Percentiles rank a stretch among this genome's conserved stretches.
These are phyloP conservation scores for Xylaria grammica DNA, from an alignment of 495 filamentous ascomycete genomes.

Conservation along the genomic window DNA sequence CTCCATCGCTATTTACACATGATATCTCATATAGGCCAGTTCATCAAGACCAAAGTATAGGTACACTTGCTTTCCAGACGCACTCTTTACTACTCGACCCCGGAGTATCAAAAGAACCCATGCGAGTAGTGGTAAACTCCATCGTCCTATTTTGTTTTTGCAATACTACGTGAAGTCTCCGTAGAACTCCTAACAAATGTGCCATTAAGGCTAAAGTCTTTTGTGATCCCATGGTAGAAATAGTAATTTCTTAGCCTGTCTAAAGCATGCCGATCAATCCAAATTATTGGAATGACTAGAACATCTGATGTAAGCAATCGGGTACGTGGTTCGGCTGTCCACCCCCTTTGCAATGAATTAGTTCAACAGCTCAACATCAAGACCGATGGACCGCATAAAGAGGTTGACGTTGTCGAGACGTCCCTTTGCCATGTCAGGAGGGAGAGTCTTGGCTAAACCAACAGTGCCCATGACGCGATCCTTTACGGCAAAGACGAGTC, in stretches of 20 bases:
- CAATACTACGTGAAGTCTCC: constrained; percentile 1
- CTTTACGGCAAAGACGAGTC: constrained; percentile 93
- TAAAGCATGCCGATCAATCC: background rate
- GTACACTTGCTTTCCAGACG: constrained; percentile 20
- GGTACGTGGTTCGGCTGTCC: background rate
- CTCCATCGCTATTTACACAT: constrained; percentile 21
- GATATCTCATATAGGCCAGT: constrained; percentile 16
- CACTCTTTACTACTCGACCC: constrained; percentile 17
- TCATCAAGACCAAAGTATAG: constrained; percentile 15
- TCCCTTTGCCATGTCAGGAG: constrained; percentile 78
- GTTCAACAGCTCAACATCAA: constrained; percentile 93
- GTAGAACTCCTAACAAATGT: background rate
- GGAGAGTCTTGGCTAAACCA: constrained; percentile 81
- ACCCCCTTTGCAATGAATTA: constrained; percentile 42
- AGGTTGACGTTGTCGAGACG: constrained; percentile 91
- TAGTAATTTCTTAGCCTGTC: background rate
- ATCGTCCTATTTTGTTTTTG: constrained; percentile 3
- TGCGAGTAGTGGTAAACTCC: constrained; percentile 26
- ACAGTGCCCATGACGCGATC: constrained; percentile 98
- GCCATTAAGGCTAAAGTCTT: background rate
- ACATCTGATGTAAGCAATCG: background rate
- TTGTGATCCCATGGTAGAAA: background rate
- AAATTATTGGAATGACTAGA: background rate
- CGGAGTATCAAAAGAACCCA: constrained; percentile 29
- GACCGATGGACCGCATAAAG: constrained; percentile 96